Evolutionary conservation across 2,329 filamentous ascomycete genomes (phyloP).

Genomic region (Cladosporium cucumerinum): DNA sequence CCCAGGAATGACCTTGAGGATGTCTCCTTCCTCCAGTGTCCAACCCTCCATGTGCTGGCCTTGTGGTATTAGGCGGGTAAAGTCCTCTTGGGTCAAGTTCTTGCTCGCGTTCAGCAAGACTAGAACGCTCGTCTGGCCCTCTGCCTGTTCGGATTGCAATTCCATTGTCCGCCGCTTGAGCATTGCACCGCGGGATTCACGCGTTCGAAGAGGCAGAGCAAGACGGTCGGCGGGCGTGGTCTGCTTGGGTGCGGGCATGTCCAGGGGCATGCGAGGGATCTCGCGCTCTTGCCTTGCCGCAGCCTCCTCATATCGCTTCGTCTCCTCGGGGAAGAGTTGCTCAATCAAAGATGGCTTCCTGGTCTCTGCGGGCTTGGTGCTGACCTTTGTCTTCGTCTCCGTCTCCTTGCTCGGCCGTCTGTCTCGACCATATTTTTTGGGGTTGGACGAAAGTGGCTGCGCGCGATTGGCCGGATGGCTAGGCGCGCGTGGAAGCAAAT

Average conservation of each 20-base stretch:
- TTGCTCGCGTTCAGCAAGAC: constrained; percentile 58
- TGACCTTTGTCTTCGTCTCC: too few species aligned
- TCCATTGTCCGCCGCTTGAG: neutral
- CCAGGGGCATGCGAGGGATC: constrained; percentile 35
- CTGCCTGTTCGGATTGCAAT: constrained; percentile 7
- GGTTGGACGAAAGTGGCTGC: neutral
- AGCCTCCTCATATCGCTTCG: constrained; percentile 28
- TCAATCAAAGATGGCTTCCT: constrained; percentile 41
- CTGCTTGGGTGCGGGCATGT: constrained; percentile 14
- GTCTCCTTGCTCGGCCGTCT: neutral
- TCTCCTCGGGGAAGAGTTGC: constrained; percentile 56
- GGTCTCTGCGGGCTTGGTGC: neutral
- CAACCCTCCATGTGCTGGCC: constrained; percentile 65
- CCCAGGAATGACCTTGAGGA: constrained; percentile 59
- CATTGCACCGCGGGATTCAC: neutral
- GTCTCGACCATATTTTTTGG: neutral
- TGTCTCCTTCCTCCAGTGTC: constrained; percentile 52
- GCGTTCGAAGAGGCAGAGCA: neutral
- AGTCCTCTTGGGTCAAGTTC: constrained; percentile 64
- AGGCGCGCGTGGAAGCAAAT: constrained; percentile 8
- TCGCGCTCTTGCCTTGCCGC: constrained; percentile 26
- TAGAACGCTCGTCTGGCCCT: constrained; percentile 44
- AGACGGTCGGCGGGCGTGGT: neutral
- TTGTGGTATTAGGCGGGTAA: constrained; percentile 62
- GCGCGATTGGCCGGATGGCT: constrained; percentile 11